Base-by-base conservation (phyloP, 805 yeast species). In the Isabelozyma gotoi region DNA sequence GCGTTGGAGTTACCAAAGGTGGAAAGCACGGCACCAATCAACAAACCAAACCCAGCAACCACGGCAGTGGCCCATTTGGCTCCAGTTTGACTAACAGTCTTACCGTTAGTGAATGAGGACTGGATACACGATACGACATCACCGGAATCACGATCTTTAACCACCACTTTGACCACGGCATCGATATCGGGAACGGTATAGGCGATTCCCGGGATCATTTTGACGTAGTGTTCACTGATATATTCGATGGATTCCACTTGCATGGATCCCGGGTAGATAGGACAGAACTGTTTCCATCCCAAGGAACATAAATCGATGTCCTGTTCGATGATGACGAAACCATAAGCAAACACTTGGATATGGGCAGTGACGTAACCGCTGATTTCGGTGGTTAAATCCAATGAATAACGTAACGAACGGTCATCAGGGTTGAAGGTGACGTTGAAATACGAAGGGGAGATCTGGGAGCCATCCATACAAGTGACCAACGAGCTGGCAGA, bases 11-110 rank as follows among this genome's bases (percentile, higher is more conserved):
- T 87, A 44, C 96, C 97, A 62, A 85, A 84, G 3, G 91, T 78
- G 3, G 95, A 82, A 47, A 89, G 72, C n/a, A 85, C 49, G 4
- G 95, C 91, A n/a, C 95, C 87, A 14, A 84, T 75, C 36, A 90
- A 67, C 46, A 91, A 65, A n/a, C 97, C 96, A 21, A 88, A 63
- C 49, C 97, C 97, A 1, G 96, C 89, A 55, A 90, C 73, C 16
- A 85, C 84, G 1, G 97, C 97, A 15, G 96, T 88, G 33, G 88
- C 96, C 97, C 97, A 91, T 65, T 87, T 85, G 45, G 85, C 90
- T 51, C 87, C 87, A 2, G 78, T 73, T 59, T 88, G 96, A 36
- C 86, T 68, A 16, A 89, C 92, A 2, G 95, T 83, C 55, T 83
- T 86, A 31, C 91, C 89, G 59, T 89, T 89, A 16, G 83, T 57